Evolutionary conservation across 2,329 filamentous ascomycete species (phyloP), one percentile per base, ranked within the genome.

Genomic region (Alternaria alternata): DNA sequence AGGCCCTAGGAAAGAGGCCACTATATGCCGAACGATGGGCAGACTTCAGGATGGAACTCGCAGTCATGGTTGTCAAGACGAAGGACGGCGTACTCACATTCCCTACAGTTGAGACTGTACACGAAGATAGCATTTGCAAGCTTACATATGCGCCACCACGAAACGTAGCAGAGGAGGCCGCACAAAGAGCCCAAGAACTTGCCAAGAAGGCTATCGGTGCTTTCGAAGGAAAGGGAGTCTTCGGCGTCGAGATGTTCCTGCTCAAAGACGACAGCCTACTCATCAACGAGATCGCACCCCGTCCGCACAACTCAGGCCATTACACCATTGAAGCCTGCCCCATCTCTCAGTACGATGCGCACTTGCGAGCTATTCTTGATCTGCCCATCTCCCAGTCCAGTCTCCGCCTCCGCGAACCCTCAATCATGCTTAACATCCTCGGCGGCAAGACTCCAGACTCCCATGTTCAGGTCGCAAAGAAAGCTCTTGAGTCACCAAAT

Each of bases 181-280:
- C 87, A 62, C 79, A 87, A 65, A 81, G 86, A 70, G 94, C 94
- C 0, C 89, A 93, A 74, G 85, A 89, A 42, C 84, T 97, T 0
- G 95, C 94, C 0, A 87, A 88, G 68, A 88, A 91, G 59, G 94
- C 95, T 11, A 88, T 97, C 22, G 85, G 87, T 42, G 90, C 88
- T 52, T 90, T 99, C 55, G 89, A 89, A 82, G 95, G 95, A 52
- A 90, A 95, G 63, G 95, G 95, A 65, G 92, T 97, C 32, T 99
- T 97, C 78, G 95, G 94, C 0, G 94, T 98, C 0, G 95, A 99
- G 81, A 92, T 98, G 88, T 99, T 99, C 80, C 80, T 98, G 4
- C 86, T 94, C 11, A 81, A 88, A 49, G 88, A 95, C 70, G 88
- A 85, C 59, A 82, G 82, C 1, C 84, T 97, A 2, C 81, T 96